Base-by-base conservation (phyloP, 805 yeast genomes). In the Komagataella populi region DNA sequence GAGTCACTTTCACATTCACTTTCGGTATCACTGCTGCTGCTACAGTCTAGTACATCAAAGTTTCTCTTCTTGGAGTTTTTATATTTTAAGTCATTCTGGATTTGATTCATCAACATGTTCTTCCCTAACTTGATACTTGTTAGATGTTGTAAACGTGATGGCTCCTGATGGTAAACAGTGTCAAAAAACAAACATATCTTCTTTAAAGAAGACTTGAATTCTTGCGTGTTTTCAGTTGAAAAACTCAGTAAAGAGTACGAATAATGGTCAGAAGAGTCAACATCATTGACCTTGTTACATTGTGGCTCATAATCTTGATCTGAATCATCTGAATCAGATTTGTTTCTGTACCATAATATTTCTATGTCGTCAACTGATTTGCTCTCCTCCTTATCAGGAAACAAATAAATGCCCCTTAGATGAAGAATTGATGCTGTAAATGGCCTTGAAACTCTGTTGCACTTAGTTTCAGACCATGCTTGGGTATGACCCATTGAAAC, bases 41-140 rank as follows among this genome's bases (percentile, higher is more conserved):
- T 30, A 10, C 14, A 30, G 2, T 30, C 39, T 10, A 30, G 39
- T 30, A 10, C 39, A 30, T 30, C 39, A 30, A 30, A 30, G 12
- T 30, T 30, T 5, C 39, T 30, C 14, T 30, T 30, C 39, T 30
- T 30, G 39, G 39, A 30, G n/a, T 30, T 30, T 30, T 30, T 12
- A 30, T 30, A 30, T 30, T 30, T 30, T 5, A 30, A 3, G 14
- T 30, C 14, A 8, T 30, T 30, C 12, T 30, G 39, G 5, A 30
- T 30, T 4, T 30, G 39, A n/a, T 14, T 30, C 39, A 30, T 10
- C 10, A 30, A 14, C 39, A 30, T 30, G 14, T 30, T 30, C 39
- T 30, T 30, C 14, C 39, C 39, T n/a, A 30, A 10, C 12, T 10
- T 30, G 14, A 52, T 39, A 53, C 60, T 48, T 49, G 53, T 18